Evolutionary conservation across 768 basidiomycete genomes (phyloP).

Genomic region (Mrakia gelida): DNA sequence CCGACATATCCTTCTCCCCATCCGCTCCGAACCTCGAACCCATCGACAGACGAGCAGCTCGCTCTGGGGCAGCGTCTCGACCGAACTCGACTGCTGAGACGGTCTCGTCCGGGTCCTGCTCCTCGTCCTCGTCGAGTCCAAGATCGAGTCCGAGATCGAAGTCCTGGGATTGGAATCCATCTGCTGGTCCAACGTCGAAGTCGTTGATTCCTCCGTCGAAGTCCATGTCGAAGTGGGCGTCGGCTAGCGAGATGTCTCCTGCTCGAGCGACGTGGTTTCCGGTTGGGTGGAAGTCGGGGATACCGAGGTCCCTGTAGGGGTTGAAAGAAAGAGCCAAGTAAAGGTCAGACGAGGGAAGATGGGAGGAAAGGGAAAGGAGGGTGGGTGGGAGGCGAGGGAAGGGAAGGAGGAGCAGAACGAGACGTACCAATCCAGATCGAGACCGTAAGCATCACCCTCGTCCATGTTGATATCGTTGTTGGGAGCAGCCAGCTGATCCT

Average conservation of each 20-base stretch:
- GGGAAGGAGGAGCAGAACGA: constrained; percentile 40
- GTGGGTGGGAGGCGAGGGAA: constrained; percentile 12
- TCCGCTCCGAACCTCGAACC: constrained; percentile 22
- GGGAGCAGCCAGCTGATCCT: constrained; percentile 82
- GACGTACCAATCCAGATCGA: constrained; percentile 41
- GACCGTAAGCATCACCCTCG: constrained; percentile 55
- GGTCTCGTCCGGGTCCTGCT: constrained; percentile 33
- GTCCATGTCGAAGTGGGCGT: constrained; percentile 47
- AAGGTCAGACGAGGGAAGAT: constrained; percentile 23
- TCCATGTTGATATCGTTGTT: constrained; percentile 85
- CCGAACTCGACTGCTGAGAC: constrained; percentile 34
- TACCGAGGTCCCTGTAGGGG: constrained; percentile 55
- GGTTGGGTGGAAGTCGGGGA: constrained; percentile 11
- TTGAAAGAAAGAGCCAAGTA: background rate
- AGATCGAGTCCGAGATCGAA: constrained; percentile 40
- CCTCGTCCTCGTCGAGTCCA: constrained; percentile 35
- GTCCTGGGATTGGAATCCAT: constrained; percentile 39
- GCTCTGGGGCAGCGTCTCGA: constrained; percentile 33
- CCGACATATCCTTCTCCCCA: constrained; percentile 17
- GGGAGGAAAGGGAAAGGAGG: background rate
- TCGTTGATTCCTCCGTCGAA: constrained; percentile 50
- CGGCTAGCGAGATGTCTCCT: background rate
- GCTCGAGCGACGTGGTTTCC: constrained; percentile 3
- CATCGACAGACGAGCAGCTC: constrained; percentile 17
- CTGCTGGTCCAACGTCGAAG: constrained; percentile 35